Evolutionary conservation across 2,329 filamentous ascomycete species (phyloP), one percentile per base, ranked within the genome.

Genomic region (Colletotrichum gloeosporioides): DNA sequence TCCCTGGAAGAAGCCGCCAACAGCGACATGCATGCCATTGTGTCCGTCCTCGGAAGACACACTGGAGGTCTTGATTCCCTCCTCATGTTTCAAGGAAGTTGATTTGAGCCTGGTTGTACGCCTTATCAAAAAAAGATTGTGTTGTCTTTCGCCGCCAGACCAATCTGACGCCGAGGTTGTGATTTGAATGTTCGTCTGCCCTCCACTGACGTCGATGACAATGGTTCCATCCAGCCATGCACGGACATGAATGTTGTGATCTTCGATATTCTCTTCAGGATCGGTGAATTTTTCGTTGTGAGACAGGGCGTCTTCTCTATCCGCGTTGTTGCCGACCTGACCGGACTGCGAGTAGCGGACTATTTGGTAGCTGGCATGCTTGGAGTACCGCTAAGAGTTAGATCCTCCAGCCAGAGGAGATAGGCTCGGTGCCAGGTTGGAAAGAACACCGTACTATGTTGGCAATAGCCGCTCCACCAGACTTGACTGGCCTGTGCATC

Each of bases 391-490:
- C 32, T 39, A 25, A 8, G 18, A 15, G 8, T 62, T 18, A 8
- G 22, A 22, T 78, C 59, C 69, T 83, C 82, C 5, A 82, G 73
- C 2, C 75, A 73, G 6, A 77, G 61, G 15, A 83, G 72, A 59
- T 82, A 82, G 13, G 80, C 81, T 27, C 82, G 78, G 68, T 83
- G 82, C 81, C 81, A 82, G 15, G 81, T 82, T 3, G 81, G 80
- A 69, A 81, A 82, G 15, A 81, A 75, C 36, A 80, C 74, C 62
- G 80, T 82, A 18, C 74, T 78, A 63, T 84, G 82, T 32, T 81
- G 75, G 78, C 82, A 84, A 67, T 80, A 83, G 1, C 81, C 82
- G 8, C 80, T 80, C 79, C 81, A 82, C 80, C 80, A 82, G 3
- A 75, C 15, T 4, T 69, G 64, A 44, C 78, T 77, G 2, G 59